phyloP scores from a whole-genome alignment of 2,329 filamentous ascomycete species.

The Colletotrichum filicis region DNA sequence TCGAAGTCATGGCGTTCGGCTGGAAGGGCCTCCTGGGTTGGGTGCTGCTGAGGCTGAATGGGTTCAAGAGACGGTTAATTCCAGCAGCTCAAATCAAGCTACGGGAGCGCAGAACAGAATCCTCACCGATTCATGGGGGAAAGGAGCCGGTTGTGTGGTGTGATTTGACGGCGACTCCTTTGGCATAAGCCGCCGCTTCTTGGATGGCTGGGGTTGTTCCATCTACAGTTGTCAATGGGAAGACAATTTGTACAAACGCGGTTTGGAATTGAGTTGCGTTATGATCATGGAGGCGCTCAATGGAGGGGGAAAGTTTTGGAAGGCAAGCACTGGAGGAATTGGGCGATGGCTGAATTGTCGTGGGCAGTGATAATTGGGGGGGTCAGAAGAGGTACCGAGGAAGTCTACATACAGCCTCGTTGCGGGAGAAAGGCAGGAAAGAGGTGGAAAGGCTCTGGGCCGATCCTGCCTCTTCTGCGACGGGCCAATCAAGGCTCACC shows the following conservation, averaged over 20 bases:
- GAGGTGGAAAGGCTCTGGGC: background rate
- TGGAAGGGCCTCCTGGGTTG: conserved; percentile 53
- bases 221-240: conserved; percentile 33
- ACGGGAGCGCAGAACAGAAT: conserved; percentile 28
- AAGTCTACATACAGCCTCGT: background rate
- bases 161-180: conserved; percentile 20
- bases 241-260: background rate
- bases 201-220: conserved; percentile 37
- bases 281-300: conserved; percentile 7
- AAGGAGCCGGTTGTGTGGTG: conserved; percentile 29
- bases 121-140: conserved; percentile 34
- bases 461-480: background rate
- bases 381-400: background rate
- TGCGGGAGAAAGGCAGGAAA: conserved; percentile 7
- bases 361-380: background rate
- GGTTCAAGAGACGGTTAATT: conserved; percentile 28
- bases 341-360: background rate
- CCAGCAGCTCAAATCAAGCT: background rate
- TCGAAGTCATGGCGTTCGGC: conserved; percentile 71
- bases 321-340: background rate
- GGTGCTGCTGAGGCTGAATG: conserved; percentile 45
- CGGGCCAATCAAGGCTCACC: background rate
- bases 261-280: background rate
- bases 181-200: conserved; percentile 36
- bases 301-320: background rate